Conservation (phyloP, 1,284 basidiomycete species). For the Malassezia cuniculi region DNA sequence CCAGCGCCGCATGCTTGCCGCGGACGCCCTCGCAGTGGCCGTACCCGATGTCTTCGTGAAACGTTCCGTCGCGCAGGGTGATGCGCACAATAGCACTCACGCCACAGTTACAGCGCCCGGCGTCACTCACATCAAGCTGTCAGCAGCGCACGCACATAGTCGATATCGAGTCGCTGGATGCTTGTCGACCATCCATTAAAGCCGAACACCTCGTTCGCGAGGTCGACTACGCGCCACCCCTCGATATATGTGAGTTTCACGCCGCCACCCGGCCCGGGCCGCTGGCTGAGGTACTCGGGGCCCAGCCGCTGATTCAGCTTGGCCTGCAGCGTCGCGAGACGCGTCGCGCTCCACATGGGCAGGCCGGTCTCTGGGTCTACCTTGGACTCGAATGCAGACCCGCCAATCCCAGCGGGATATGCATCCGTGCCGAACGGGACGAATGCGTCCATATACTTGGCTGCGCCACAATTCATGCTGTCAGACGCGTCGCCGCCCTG, state of each 20-base stretch:
- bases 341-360: slow-evolving; percentile 20
- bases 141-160: slow-evolving; percentile 48
- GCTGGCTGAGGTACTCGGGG: slow-evolving; percentile 77
- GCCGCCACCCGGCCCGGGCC: slow-evolving; percentile 64
- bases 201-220: slow-evolving; percentile 96
- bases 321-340: slow-evolving; percentile 59
- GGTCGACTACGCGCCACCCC: slow-evolving; percentile 62
- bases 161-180: slow-evolving; percentile 62
- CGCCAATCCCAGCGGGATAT: slow-evolving; percentile 7
- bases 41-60: slow-evolving; percentile 69
- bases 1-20: slow-evolving; percentile 70
- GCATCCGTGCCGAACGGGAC: no score
- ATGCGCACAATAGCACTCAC: slow-evolving; percentile 75
- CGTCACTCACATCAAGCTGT: slow-evolving; percentile 48
- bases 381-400: slow-evolving; percentile 1
- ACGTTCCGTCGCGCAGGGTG: slow-evolving; percentile 73
- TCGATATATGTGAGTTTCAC: slow-evolving; percentile 81
- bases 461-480: no score
- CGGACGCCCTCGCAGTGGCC: slow-evolving; percentile 72
- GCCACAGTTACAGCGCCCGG: slow-evolving; percentile 57
- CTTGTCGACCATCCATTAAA: slow-evolving; percentile 94
- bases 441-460: no score
- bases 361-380: slow-evolving; percentile 8
- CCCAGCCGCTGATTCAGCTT: slow-evolving; percentile 78
- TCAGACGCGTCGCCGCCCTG: slow-evolving; percentile 1